Percentiles rank a stretch among this genome's conserved stretches.
These are phyloP conservation scores for Plantago major DNA, from an alignment of 257 asterid species.

Conservation along the genomic window DNA sequence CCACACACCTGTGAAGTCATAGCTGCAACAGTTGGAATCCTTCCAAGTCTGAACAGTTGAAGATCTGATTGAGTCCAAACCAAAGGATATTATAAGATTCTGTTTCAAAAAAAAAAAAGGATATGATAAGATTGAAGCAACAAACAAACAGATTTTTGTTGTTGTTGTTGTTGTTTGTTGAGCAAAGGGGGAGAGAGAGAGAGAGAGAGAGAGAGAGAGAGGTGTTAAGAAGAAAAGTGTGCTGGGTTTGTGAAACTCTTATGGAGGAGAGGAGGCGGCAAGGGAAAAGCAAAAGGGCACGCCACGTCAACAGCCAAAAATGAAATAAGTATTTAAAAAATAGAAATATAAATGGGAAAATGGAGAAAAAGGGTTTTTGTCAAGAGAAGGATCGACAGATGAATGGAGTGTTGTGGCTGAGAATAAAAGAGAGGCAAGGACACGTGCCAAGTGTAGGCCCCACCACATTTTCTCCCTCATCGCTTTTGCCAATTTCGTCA, in stretches of 20 bases:
- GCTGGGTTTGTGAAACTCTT: constrained; percentile 17
- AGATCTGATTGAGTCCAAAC: no score
- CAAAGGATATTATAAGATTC: no score
- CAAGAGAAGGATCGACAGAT: constrained; percentile 44
- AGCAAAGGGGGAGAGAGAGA: neutral
- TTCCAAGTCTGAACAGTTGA: neutral
- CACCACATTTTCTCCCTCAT: constrained; percentile 2
- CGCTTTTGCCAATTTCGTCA: neutral
- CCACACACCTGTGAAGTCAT: neutral
- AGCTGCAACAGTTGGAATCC: neutral
- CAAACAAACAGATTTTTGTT: no score
- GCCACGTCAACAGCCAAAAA: constrained; percentile 55
- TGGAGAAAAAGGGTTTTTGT: neutral
- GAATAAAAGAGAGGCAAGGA: constrained; percentile 39
- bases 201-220: neutral
- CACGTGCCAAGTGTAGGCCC: constrained; percentile 59
- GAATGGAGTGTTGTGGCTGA: constrained; percentile 62
- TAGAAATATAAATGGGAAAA: neutral
- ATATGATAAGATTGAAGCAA: no score
- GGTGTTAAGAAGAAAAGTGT: constrained; percentile 1
- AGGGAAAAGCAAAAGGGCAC: constrained; percentile 10
- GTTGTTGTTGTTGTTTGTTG: neutral
- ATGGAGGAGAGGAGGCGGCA: constrained; percentile 9
- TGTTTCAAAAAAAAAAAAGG: no score
- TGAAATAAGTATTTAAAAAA: neutral